phyloP scores from a whole-genome alignment of 176 grass and related monocot genomes.

The Oryza coarctata region DNA sequence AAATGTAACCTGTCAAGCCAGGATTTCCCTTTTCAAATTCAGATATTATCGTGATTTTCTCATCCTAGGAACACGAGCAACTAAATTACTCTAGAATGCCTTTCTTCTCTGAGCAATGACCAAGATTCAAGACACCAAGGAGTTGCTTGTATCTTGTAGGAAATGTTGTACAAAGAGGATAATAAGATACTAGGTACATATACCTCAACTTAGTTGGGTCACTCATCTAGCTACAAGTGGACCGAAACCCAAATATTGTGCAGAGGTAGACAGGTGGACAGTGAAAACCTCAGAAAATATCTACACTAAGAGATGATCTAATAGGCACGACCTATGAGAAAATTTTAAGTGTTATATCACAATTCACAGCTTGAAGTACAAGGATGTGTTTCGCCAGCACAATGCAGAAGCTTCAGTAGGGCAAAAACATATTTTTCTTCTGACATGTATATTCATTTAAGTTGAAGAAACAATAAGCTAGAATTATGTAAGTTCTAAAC shows the following conservation, averaged over 20 bases:
- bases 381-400: background rate
- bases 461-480: background rate
- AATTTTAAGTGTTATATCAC: background rate
- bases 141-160: background rate
- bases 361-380: background rate
- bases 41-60: background rate
- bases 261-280: background rate
- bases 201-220: background rate
- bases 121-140: background rate
- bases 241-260: background rate
- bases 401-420: background rate
- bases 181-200: background rate
- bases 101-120: background rate
- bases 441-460: background rate
- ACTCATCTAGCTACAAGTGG: background rate
- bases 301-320: conserved; percentile 5
- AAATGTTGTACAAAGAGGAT: background rate
- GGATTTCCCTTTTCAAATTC: background rate
- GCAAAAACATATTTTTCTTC: background rate
- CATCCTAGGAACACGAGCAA: background rate
- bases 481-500: background rate
- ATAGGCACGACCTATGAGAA: background rate
- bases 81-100: conserved; percentile 7
- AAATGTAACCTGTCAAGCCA: background rate
- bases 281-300: background rate